Base-by-base conservation (phyloP, 495 filamentous ascomycete species). In the Neohortaea acidophila region DNA sequence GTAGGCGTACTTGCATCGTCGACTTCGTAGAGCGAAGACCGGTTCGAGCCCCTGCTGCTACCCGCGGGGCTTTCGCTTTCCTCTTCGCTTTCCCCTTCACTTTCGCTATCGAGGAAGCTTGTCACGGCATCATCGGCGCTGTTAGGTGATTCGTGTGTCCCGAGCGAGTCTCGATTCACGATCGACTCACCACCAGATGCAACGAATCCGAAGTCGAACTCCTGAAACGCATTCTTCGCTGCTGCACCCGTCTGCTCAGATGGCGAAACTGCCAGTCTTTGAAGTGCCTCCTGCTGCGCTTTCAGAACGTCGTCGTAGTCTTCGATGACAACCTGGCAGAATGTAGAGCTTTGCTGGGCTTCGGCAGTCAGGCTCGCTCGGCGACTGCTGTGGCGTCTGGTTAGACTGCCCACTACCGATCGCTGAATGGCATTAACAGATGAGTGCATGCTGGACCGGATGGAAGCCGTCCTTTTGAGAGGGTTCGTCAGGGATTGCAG, bases 311-410 rank as follows among this genome's bases (percentile, higher is more conserved):
- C 25, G 33, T 13, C 19, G 21, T 13, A 36, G 9, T 36, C 18
- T 15, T 36, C 33, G 5, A 36, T 21, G 14, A 36, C 33, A 9
- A 40, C 14, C 14, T 36, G 54, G 31, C 47, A 58, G 29, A 51
- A 59, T 0, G 48, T 25, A 9, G 44, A 33, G 10, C 4, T 39
- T 23, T 28, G 43, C 21, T 31, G 30, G 4, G 42, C 17, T 22
- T 33, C 33, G 15, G 19, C 32, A 1, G 45, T 0, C 1, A 36
- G 21, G 8, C 27, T 11, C 11, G 36, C 43, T n/a, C 36, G 24
- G 7, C 45, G 22, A 10, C 43, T 26, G 38, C 44, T 54, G 28
- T 44, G 50, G 5, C 51, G 49, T n/a, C 54, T 47, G 4, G 49
- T 31, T n/a, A 48, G 21, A 21, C 38, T 47, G 2, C 44, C 44